Evolutionary conservation across 768 basidiomycete species (phyloP).

Genomic region (Boletellus sp.): DNA sequence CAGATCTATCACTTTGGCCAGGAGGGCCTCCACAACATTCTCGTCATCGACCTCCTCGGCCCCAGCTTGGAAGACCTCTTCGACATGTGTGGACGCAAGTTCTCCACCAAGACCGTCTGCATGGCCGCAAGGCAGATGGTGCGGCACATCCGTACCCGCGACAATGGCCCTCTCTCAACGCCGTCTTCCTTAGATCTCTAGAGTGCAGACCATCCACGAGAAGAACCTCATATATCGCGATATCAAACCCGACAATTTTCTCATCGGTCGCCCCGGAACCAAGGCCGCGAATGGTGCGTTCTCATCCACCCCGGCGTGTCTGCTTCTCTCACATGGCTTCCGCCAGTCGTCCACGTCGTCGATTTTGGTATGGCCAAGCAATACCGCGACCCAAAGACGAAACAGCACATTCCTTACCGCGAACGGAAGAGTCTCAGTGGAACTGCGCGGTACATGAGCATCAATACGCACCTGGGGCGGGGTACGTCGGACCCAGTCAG

Average conservation of each 20-base stretch:
- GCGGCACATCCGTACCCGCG: slow-evolving; percentile 16
- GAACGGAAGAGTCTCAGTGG: slow-evolving; percentile 97
- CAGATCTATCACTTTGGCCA: slow-evolving; percentile 99
- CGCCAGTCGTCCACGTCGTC: slow-evolving; percentile 81
- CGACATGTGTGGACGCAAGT: slow-evolving; percentile 98
- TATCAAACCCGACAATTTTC: slow-evolving; percentile 99
- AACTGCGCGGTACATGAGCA: slow-evolving; percentile 99
- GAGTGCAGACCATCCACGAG: slow-evolving; percentile 98
- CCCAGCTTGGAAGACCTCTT: slow-evolving; percentile 97
- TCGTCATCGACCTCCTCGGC: slow-evolving; percentile 96
- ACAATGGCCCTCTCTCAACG: slow-evolving; percentile 4
- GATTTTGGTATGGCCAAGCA: slow-evolving; percentile 99
- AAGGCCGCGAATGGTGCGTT: slow-evolving; percentile 76
- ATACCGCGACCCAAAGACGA: slow-evolving; percentile 98
- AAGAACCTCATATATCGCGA: slow-evolving; percentile 99
- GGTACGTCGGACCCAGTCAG: slow-evolving; percentile 45
- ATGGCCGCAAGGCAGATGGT: slow-evolving; percentile 99
- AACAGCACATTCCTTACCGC: slow-evolving; percentile 98
- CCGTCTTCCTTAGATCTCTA: slow-evolving; percentile 59
- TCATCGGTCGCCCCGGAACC: slow-evolving; percentile 90
- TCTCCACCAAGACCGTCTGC: slow-evolving; percentile 96
- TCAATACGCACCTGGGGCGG: slow-evolving; percentile 97
- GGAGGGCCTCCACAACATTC: slow-evolving; percentile 96
- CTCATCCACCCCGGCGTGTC: neutral
- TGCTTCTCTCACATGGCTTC: neutral